phyloP scores from a whole-genome alignment of 2,329 filamentous ascomycete species.

The Aspergillus pseudotamarii region DNA sequence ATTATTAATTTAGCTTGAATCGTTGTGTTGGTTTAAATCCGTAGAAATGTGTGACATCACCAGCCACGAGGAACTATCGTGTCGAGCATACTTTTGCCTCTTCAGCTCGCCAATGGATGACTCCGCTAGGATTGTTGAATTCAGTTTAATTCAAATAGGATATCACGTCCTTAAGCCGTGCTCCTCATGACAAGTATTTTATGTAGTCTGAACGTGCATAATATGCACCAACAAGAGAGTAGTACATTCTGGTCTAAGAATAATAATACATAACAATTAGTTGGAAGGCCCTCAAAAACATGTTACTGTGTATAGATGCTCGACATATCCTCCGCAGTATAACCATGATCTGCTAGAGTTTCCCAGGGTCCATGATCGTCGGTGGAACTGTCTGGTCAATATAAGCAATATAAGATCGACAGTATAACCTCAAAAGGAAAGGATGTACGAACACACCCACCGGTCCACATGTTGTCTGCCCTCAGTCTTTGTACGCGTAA shows the following conservation, averaged over 20 bases:
- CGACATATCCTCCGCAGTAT: background rate
- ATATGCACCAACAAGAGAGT: background rate
- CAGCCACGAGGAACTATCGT: background rate
- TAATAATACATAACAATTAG: background rate
- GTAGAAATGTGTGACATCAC: background rate
- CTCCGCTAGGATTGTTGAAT: no score
- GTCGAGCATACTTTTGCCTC: background rate
- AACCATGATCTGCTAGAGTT: background rate
- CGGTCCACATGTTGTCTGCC: background rate
- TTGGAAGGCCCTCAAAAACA: background rate
- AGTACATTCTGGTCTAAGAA: background rate
- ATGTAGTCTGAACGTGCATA: no score
- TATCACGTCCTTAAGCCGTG: no score
- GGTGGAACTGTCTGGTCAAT: background rate
- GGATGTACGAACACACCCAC: conserved; percentile 6
- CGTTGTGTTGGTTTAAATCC: background rate
- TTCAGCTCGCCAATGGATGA: accelerated
- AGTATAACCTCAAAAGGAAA: background rate
- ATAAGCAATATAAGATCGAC: background rate
- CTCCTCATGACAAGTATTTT: background rate
- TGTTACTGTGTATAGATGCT: background rate
- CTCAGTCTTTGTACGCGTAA: conserved; percentile 23
- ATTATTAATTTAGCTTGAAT: background rate
- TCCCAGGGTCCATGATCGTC: background rate
- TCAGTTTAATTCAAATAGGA: background rate